Percentiles rank a stretch among this genome's conserved stretches.
Evolutionary conservation across 1,284 basidiomycete species (phyloP).

Genomic region (Cutaneotrichosporon sp.): DNA sequence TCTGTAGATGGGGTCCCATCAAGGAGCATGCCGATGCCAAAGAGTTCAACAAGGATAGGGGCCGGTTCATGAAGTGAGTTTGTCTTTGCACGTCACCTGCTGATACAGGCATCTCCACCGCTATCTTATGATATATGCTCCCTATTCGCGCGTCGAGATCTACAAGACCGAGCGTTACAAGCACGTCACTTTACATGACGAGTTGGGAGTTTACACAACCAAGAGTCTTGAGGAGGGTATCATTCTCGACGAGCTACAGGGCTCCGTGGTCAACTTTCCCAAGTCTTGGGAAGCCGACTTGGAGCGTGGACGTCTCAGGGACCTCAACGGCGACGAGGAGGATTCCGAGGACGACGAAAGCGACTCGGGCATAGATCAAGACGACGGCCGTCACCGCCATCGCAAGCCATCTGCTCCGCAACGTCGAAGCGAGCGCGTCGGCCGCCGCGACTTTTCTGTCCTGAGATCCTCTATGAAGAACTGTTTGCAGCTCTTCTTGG

Average conservation of each 20-base stretch:
- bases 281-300: conserved; percentile 40
- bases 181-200: conserved; percentile 37
- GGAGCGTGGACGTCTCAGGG: conserved; percentile 28
- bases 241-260: conserved; percentile 40
- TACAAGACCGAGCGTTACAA: conserved; percentile 42
- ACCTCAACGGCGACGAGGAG: conserved; percentile 34
- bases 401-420: neutral
- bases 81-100: neutral
- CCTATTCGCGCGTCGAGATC: conserved; percentile 43
- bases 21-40: conserved; percentile 34
- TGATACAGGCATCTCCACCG: conserved; percentile 37
- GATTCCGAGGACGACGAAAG: conserved; percentile 20
- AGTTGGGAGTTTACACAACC: conserved; percentile 45
- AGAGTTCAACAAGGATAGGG: conserved; percentile 24
- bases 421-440: conserved; percentile 33
- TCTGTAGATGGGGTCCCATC: conserved; percentile 25
- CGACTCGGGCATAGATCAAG: conserved; percentile 13
- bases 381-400: neutral
- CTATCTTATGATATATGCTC: conserved; percentile 37
- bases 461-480: conserved; percentile 40
- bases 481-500: conserved; percentile 45
- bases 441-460: conserved; percentile 45
- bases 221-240: conserved; percentile 25
- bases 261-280: conserved; percentile 38
- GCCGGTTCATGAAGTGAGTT: conserved; percentile 8